These are phyloP conservation scores for Claviceps humidiphila DNA, from an alignment of 2,329 filamentous ascomycete genomes.

Conservation along the genomic window DNA sequence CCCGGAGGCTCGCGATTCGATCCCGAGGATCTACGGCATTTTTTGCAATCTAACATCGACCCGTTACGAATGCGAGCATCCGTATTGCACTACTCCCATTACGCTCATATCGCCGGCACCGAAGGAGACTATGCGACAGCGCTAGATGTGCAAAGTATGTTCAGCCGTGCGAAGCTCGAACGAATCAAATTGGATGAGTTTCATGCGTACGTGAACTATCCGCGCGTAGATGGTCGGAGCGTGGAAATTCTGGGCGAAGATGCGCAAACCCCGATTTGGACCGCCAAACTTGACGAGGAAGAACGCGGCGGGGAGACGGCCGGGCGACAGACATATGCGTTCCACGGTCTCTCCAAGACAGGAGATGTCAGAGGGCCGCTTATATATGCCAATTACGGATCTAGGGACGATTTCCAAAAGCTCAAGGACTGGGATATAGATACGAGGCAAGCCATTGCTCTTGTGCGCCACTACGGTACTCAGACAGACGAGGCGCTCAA, in stretches of 20 bases:
- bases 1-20: constrained; percentile 60
- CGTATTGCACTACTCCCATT: constrained; percentile 64
- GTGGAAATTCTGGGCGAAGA: constrained; percentile 67
- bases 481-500: constrained; percentile 65
- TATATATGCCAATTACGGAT: constrained; percentile 87
- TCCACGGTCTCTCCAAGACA: constrained; percentile 79
- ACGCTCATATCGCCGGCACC: constrained; percentile 86
- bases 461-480: constrained; percentile 69
- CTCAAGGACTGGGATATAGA: constrained; percentile 60
- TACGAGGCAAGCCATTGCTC: constrained; percentile 64
- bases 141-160: constrained; percentile 69
- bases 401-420: constrained; percentile 65
- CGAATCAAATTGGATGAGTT: constrained; percentile 65
- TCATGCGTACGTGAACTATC: constrained; percentile 87
- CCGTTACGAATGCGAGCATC: constrained; percentile 56
- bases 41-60: constrained; percentile 62
- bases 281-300: constrained; percentile 72
- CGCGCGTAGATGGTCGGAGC: constrained; percentile 59
- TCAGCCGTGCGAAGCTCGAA: constrained; percentile 60
- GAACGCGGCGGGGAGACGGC: constrained; percentile 47
- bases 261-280: constrained; percentile 52
- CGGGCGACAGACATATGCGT: constrained; percentile 59
- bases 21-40: constrained; percentile 65
- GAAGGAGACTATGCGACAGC: constrained; percentile 82
- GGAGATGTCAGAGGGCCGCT: constrained; percentile 78